phyloP scores from a whole-genome alignment of 148 eudicot genomes.

The Suaeda aralocaspica region DNA sequence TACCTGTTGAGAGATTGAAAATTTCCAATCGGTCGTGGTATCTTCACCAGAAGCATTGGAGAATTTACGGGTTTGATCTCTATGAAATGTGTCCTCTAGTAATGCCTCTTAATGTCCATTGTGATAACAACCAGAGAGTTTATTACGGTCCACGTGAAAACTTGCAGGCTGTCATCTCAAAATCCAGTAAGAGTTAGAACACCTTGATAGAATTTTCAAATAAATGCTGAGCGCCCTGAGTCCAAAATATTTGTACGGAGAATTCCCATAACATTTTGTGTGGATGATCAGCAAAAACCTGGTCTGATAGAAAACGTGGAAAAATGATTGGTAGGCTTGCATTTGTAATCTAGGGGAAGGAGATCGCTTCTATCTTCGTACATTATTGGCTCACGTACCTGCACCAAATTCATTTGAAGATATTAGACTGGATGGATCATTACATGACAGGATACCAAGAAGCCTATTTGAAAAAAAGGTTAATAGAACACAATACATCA shows the following conservation, averaged over 20 bases:
- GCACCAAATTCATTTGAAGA: too few relatives aligned
- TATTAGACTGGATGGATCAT: not conserved
- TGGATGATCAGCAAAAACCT: too few relatives aligned
- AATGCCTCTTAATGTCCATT: not conserved
- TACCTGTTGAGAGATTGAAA: not conserved
- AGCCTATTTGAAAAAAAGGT: not conserved
- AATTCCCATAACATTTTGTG: not conserved
- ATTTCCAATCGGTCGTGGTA: conserved; percentile 10
- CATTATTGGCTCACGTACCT: too few relatives aligned
- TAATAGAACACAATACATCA: not conserved
- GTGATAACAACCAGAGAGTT: not conserved
- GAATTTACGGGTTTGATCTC: conserved; percentile 9
- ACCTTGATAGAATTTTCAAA: not conserved
- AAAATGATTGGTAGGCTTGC: not conserved
- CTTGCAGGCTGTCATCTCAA: not conserved
- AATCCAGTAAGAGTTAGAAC: not conserved
- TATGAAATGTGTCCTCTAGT: conserved; percentile 16
- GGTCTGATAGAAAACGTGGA: too few relatives aligned
- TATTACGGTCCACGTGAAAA: not conserved
- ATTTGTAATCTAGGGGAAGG: not conserved
- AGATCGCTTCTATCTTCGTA: not conserved
- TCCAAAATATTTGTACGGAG: not conserved
- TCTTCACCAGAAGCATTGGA: conserved; percentile 18
- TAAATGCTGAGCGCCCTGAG: not conserved
- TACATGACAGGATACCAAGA: not conserved